Percentiles rank a stretch among this genome's conserved stretches.
Evolutionary conservation across 441 rosid species (phyloP).

Genomic region (Aleurites moluccanus): DNA sequence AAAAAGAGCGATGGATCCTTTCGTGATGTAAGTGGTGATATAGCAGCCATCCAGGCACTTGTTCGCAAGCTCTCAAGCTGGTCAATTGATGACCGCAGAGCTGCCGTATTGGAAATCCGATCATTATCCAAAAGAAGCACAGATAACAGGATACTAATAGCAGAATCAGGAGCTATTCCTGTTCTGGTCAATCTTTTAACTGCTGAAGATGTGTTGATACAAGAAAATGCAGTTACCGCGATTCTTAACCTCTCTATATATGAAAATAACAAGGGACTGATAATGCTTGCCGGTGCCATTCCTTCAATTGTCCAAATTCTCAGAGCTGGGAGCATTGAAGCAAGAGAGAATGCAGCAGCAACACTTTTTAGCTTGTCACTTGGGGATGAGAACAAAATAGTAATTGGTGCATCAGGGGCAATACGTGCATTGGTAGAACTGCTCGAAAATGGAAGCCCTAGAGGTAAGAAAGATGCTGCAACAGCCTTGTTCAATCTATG

Average conservation of each 20-base stretch:
- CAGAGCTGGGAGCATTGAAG: conserved; percentile 78
- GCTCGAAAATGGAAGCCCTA: conserved; percentile 59
- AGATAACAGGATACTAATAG: conserved; percentile 77
- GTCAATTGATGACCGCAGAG: conserved; percentile 52
- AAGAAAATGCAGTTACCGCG: conserved; percentile 83
- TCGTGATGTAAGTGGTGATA: conserved; percentile 65
- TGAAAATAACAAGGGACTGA: conserved; percentile 70
- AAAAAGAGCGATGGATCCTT: conserved; percentile 66
- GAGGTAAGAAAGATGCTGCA: conserved; percentile 95
- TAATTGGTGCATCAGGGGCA: conserved; percentile 92
- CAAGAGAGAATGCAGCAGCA: conserved; percentile 90
- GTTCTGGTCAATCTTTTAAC: conserved; percentile 66
- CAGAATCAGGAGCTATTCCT: conserved; percentile 87
- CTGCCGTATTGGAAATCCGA: conserved; percentile 68
- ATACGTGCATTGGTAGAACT: conserved; percentile 72
- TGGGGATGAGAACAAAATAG: conserved; percentile 83
- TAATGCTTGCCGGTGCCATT: conserved; percentile 87
- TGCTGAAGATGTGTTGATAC: conserved; percentile 51
- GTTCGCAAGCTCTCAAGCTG: conserved; percentile 65
- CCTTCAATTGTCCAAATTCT: conserved; percentile 86
- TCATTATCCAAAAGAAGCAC: conserved; percentile 83
- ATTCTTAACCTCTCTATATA: conserved; percentile 86
- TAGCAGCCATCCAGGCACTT: conserved; percentile 66
- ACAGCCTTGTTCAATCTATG: conserved; percentile 86
- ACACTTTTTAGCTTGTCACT: conserved; percentile 85